phyloP scores from a whole-genome alignment of 805 yeast genomes.

The Metschnikowia lachancei region DNA sequence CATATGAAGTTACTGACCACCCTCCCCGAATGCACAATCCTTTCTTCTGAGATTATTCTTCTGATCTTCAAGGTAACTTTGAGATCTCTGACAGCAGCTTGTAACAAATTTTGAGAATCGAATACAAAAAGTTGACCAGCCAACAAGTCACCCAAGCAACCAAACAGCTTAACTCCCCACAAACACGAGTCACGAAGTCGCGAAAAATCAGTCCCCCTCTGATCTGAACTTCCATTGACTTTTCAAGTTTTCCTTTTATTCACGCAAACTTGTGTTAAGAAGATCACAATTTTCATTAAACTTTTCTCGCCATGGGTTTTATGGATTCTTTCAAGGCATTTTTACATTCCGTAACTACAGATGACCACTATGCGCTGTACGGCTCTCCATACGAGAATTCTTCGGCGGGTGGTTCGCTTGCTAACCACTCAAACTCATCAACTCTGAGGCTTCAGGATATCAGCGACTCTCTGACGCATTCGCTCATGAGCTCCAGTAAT shows the following conservation, averaged over 20 bases:
- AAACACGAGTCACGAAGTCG: too few species aligned
- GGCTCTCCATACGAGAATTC: constrained; percentile 29
- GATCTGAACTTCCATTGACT: too few species aligned
- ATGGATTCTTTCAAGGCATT: constrained; percentile 39
- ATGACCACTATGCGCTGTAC: constrained; percentile 58
- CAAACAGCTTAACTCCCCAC: too few species aligned
- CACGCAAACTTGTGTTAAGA: background rate
- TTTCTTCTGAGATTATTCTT: background rate
- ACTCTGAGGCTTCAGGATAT: constrained; percentile 39
- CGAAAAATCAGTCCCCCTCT: too few species aligned
- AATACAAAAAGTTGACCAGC: too few species aligned
- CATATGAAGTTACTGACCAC: background rate
- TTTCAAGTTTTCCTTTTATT: background rate
- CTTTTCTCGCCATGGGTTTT: constrained; percentile 30
- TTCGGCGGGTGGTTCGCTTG: constrained; percentile 19
- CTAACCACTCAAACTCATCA: constrained; percentile 21
- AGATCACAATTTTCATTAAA: background rate
- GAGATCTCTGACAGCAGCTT: background rate
- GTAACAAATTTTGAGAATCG: background rate
- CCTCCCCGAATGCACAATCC: background rate
- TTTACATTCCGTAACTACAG: constrained; percentile 52
- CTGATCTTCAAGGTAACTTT: background rate
- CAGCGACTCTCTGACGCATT: constrained; percentile 29
- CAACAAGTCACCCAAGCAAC: background rate
- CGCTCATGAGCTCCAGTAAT: constrained; percentile 27